A percentile compares a stretch with the other conserved stretches of the same genome.
Evolutionary conservation across 257 asterid genomes (phyloP).

Genomic region (Thymus mandschuricus): DNA sequence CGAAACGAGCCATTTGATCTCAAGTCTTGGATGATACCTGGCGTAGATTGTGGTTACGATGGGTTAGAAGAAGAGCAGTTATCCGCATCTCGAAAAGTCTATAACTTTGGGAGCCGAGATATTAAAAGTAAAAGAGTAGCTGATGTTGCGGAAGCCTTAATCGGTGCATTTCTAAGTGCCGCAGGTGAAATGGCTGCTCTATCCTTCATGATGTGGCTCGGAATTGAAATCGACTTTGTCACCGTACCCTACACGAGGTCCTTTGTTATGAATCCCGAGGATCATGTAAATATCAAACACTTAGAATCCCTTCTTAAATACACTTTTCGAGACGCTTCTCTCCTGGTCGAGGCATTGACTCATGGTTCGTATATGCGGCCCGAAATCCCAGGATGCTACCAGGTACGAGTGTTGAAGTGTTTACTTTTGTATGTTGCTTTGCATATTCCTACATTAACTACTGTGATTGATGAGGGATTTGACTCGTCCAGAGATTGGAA

Average conservation of each 20-base stretch:
- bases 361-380: constrained; percentile 95
- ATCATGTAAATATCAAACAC: constrained; percentile 43
- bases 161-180: constrained; percentile 74
- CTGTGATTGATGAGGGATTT: too few relatives aligned
- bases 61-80: constrained; percentile 40
- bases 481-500: constrained; percentile 62
- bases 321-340: constrained; percentile 60
- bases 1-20: constrained; percentile 74
- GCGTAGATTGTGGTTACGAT: constrained; percentile 39
- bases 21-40: constrained; percentile 71
- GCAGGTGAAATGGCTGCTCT: constrained; percentile 78
- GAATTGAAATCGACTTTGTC: constrained; percentile 50
- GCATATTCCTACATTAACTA: neutral
- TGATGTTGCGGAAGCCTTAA: constrained; percentile 84
- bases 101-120: constrained; percentile 34
- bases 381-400: constrained; percentile 85
- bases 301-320: constrained; percentile 62
- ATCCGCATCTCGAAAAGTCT: constrained; percentile 41
- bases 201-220: constrained; percentile 78
- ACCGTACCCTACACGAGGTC: constrained; percentile 48
- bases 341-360: constrained; percentile 81
- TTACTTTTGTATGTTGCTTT: neutral
- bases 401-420: constrained; percentile 44
- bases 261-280: constrained; percentile 47
- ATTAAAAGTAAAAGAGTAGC: constrained; percentile 64